Base-by-base conservation (phyloP, 2,329 filamentous ascomycete species). In the Reticulascus tulasneorum region DNA sequence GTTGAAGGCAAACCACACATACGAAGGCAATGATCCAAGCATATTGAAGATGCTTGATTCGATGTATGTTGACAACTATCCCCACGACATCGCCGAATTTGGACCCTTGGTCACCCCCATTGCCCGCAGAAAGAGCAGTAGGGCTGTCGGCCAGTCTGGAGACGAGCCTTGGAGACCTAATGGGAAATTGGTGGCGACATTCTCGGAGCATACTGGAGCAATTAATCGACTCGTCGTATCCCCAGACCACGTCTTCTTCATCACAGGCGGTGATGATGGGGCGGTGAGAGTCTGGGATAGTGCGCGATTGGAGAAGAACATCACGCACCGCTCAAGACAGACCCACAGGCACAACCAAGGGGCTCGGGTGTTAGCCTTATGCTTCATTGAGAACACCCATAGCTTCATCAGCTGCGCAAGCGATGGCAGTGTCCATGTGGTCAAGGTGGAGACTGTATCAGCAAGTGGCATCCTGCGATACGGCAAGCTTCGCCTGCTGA, bases 261-360 rank as follows among this genome's bases (percentile, higher is more conserved):
- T 96, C 38, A 97, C 93, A 1, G 91, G 82, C 7, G 91, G 90
- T 9, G 87, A 95, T 52, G 93, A 98, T 59, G 87, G 93, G 4
- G 80, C 77, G 7, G 86, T 96, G 38, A 94, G 87, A 54, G 75
- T 98, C 6, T 98, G 93, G 93, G 93, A 98, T 62, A 84, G 88
- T 18, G 82, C 81, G 18, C 77, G 93, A 17, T 72, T 98, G 7
- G 93, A 98, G 62, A 84, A 89, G 28, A 97, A 96, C 55, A 79
- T 97, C 32, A 84, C 86, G 0, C 85, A 94, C 51, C 79, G 89
- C 27, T 89, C 93, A 19, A 77, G 91, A 16, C 86, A 94, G 54
- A 94, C 86, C 0, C 84, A 96, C 62, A 82, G 74, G 38, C 86
- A 96, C 50, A 75, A 74, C 0, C 63, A 76, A 1, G 84, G 82